phyloP scores from a whole-genome alignment of 768 basidiomycete genomes.

The Russula abietina region DNA sequence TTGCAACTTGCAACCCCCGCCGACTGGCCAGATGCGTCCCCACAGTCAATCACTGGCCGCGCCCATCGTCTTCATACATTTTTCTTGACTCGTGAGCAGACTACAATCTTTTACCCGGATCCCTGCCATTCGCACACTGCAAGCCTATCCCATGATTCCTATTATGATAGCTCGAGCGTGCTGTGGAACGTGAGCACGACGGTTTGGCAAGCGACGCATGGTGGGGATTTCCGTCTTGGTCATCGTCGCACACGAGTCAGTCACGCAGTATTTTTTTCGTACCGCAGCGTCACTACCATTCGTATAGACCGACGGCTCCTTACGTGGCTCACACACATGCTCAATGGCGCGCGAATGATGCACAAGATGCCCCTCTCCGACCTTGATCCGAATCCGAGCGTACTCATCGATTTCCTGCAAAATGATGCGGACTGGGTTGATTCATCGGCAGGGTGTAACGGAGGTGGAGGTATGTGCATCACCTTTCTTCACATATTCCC shows the following conservation, averaged over 20 bases:
- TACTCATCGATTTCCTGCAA: slow-evolving; percentile 91
- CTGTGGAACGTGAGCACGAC: background rate
- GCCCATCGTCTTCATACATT: slow-evolving; percentile 92
- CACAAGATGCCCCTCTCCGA: slow-evolving; percentile 88
- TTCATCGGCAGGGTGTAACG: slow-evolving; percentile 57
- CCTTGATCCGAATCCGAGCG: slow-evolving; percentile 95
- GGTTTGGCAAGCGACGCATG: slow-evolving; percentile 11
- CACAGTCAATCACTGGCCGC: slow-evolving; percentile 86
- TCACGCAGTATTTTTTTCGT: slow-evolving; percentile 37
- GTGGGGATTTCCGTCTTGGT: slow-evolving; percentile 14
- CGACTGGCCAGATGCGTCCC: slow-evolving; percentile 44
- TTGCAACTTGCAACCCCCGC: too few relatives aligned
- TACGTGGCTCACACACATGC: slow-evolving; percentile 29
- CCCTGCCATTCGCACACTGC: slow-evolving; percentile 74
- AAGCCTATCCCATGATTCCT: slow-evolving; percentile 37
- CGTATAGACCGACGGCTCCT: slow-evolving; percentile 42
- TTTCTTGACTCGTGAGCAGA: slow-evolving; percentile 92
- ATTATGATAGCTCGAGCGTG: slow-evolving; percentile 45
- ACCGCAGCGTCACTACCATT: slow-evolving; percentile 61
- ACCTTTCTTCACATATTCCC: background rate
- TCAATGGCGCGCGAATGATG: slow-evolving; percentile 34
- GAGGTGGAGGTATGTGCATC: slow-evolving; percentile 63
- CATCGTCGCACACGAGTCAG: slow-evolving; percentile 24
- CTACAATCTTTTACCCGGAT: slow-evolving; percentile 69
- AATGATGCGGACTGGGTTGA: slow-evolving; percentile 87